These are phyloP conservation scores for Phytophthora sp. DNA, from an alignment of 352 stramenopile species.

Conservation along the genomic window DNA sequence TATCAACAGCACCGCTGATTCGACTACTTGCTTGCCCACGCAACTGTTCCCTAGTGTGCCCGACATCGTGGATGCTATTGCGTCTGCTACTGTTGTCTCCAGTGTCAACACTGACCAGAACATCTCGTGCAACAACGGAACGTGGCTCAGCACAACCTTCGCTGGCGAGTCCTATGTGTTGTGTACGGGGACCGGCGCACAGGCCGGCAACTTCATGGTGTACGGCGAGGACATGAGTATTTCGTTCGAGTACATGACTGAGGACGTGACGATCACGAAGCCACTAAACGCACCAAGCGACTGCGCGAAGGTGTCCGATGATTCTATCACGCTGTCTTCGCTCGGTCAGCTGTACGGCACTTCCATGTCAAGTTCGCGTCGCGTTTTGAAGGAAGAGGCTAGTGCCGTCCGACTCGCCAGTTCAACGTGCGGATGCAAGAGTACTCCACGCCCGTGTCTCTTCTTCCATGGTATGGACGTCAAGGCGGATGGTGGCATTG, in stretches of 20 bases:
- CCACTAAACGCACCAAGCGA: slow-evolving; percentile 29
- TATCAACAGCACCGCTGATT: slow-evolving; percentile 17
- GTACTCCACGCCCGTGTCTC: slow-evolving; percentile 46
- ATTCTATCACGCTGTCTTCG: slow-evolving; percentile 33
- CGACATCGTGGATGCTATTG: slow-evolving; percentile 40
- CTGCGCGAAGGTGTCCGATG: slow-evolving; percentile 25
- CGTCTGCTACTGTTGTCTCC: slow-evolving; percentile 35
- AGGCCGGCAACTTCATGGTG: slow-evolving; percentile 38
- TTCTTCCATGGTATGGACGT: slow-evolving; percentile 66
- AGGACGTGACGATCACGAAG: slow-evolving; percentile 32
- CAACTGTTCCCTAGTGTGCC: slow-evolving; percentile 35
- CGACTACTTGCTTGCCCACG: slow-evolving; percentile 31
- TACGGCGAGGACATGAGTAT: slow-evolving; percentile 53
- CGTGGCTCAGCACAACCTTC: slow-evolving; percentile 50
- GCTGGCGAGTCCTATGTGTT: slow-evolving; percentile 51
- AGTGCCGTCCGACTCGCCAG: slow-evolving; percentile 30
- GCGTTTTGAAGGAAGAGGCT: slow-evolving; percentile 27
- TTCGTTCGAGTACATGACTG: slow-evolving; percentile 31
- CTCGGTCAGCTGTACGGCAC: slow-evolving; percentile 37
- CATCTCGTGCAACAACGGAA: slow-evolving; percentile 46
- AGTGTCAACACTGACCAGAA: slow-evolving; percentile 40
- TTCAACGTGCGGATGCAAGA: slow-evolving; percentile 40
- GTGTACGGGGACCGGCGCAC: slow-evolving; percentile 31
- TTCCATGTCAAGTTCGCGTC: slow-evolving; percentile 11
- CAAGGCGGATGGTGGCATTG: slow-evolving; percentile 32